Percentiles rank a stretch among this genome's conserved stretches.
Conservation (phyloP, 2,329 filamentous ascomycete genomes). For the Sporothrix globosa region DNA sequence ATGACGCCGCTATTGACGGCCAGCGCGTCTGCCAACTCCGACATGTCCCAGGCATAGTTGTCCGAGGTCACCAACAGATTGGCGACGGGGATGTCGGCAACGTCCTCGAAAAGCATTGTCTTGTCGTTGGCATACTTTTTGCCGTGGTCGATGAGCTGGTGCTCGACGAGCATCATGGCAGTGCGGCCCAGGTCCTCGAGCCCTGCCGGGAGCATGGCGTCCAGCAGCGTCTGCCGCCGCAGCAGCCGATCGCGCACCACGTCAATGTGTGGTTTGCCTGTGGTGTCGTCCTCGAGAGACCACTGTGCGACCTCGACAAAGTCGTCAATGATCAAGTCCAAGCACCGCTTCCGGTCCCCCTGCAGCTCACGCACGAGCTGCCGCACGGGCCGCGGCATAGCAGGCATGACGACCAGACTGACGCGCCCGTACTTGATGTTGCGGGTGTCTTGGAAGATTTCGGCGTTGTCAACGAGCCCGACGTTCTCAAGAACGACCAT, state of each 20-base stretch:
- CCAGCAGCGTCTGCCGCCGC: constrained; percentile 34
- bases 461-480: constrained; percentile 24
- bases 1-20: constrained; percentile 39
- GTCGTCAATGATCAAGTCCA: constrained; percentile 33
- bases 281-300: constrained; percentile 28
- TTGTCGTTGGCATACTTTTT: constrained; percentile 35
- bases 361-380: constrained; percentile 34
- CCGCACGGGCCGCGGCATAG: constrained; percentile 32
- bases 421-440: constrained; percentile 32
- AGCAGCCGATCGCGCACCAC: constrained; percentile 32
- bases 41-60: constrained; percentile 51
- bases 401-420: constrained; percentile 28
- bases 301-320: constrained; percentile 35
- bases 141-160: constrained; percentile 31
- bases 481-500: constrained; percentile 30
- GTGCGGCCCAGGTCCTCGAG: constrained; percentile 29
- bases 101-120: constrained; percentile 34
- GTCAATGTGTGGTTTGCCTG: constrained; percentile 22
- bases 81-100: constrained; percentile 30
- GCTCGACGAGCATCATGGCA: constrained; percentile 34
- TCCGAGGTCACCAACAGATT: constrained; percentile 35
- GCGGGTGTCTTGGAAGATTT: constrained; percentile 27
- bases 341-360: constrained; percentile 27
- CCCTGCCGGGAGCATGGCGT: constrained; percentile 32
- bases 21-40: constrained; percentile 40